A percentile compares a stretch with the other conserved stretches of the same genome.
These are phyloP conservation scores for Lasiosphaeria miniovina DNA, from an alignment of 495 filamentous ascomycete species.

Conservation along the genomic window DNA sequence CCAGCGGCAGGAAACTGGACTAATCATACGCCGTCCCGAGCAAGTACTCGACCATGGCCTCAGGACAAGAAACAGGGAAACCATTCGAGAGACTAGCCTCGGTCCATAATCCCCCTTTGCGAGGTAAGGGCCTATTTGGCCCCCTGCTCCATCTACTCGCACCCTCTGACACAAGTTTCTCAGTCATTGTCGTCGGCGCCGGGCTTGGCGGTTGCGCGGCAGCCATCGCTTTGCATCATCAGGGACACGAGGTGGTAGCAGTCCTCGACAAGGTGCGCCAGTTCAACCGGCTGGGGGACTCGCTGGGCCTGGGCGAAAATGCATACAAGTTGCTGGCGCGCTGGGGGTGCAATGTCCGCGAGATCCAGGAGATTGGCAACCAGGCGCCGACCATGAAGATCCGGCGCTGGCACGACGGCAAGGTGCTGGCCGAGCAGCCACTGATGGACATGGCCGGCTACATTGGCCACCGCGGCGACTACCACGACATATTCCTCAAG, in stretches of 20 bases:
- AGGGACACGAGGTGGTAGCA: slow-evolving; percentile 45
- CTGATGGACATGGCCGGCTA: slow-evolving; percentile 58
- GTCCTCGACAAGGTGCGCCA: slow-evolving; percentile 49
- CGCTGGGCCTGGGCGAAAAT: slow-evolving; percentile 50
- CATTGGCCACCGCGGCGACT: slow-evolving; percentile 52
- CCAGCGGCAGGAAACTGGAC: too few relatives aligned
- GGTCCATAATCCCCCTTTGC: slow-evolving; percentile 14
- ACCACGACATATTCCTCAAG: slow-evolving; percentile 50
- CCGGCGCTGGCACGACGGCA: slow-evolving; percentile 48
- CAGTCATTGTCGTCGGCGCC: slow-evolving; percentile 50
- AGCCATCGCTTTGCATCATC: slow-evolving; percentile 50
- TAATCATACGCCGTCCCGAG: neutral
- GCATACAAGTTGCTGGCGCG: slow-evolving; percentile 48
- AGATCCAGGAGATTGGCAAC: slow-evolving; percentile 52
- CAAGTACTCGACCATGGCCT: neutral
- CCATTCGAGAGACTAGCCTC: slow-evolving; percentile 7
- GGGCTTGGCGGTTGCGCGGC: slow-evolving; percentile 55
- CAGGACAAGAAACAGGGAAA: neutral
- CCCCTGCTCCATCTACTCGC: neutral
- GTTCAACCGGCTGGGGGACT: slow-evolving; percentile 52
- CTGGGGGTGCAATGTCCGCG: slow-evolving; percentile 40
- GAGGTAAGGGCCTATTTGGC: slow-evolving; percentile 3
- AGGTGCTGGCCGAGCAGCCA: slow-evolving; percentile 50
- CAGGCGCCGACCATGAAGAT: slow-evolving; percentile 54
- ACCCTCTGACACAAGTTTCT: neutral